These are phyloP conservation scores for Astraeus odoratus DNA, from an alignment of 768 basidiomycete genomes.

Conservation along the genomic window DNA sequence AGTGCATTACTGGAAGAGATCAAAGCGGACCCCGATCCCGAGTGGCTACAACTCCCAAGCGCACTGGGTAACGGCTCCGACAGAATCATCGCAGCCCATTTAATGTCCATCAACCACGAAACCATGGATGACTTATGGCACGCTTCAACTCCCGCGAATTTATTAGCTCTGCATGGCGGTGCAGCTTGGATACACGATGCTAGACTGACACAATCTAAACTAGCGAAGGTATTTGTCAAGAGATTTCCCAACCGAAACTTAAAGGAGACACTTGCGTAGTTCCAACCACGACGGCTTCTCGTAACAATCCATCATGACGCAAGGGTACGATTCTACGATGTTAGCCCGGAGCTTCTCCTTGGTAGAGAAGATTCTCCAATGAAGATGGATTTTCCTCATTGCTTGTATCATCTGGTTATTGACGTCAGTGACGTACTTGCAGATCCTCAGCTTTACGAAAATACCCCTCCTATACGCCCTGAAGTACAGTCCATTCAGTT, in stretches of 20 bases:
- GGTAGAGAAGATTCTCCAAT: slow-evolving; percentile 42
- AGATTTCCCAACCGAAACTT: not conserved
- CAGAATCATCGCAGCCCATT: slow-evolving; percentile 35
- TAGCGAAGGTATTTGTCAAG: slow-evolving; percentile 43
- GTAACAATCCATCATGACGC: slow-evolving; percentile 59
- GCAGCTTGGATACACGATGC: slow-evolving; percentile 50
- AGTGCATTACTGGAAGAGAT: slow-evolving; percentile 3
- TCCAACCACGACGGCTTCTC: slow-evolving; percentile 57
- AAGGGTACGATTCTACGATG: slow-evolving; percentile 65
- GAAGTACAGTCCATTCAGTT: slow-evolving; percentile 42
- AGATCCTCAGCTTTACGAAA: slow-evolving; percentile 31
- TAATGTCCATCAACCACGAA: slow-evolving; percentile 43
- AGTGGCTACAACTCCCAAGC: slow-evolving; percentile 1
- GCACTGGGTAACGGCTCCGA: slow-evolving; percentile 31
- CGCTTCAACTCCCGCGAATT: slow-evolving; percentile 12
- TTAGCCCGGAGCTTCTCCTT: slow-evolving; percentile 61
- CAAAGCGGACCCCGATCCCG: slow-evolving; percentile 1
- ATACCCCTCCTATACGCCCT: slow-evolving; percentile 23
- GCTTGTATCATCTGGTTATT: slow-evolving; percentile 55
- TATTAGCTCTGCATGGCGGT: slow-evolving; percentile 44
- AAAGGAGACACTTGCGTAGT: slow-evolving; percentile 27
- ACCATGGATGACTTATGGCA: slow-evolving; percentile 37
- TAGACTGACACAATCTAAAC: slow-evolving; percentile 41
- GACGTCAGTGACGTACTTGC: slow-evolving; percentile 45
- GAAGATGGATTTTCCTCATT: slow-evolving; percentile 56